phyloP scores from a whole-genome alignment of 495 filamentous ascomycete species.

The Hypoxylon trugodes region DNA sequence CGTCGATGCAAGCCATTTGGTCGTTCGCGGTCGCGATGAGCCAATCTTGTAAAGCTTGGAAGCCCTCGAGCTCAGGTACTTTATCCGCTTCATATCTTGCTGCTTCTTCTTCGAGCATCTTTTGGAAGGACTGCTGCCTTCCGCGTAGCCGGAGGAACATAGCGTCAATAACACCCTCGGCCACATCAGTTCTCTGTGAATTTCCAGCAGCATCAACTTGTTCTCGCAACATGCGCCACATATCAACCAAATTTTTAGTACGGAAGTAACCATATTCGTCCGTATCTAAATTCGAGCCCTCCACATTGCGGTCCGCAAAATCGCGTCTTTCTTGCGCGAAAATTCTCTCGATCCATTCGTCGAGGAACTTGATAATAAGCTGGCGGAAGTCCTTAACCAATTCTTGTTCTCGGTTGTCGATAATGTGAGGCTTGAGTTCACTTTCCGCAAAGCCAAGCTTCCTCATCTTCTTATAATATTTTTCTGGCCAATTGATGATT shows the following conservation, averaged over 20 bases:
- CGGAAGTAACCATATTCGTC: slow-evolving; percentile 88
- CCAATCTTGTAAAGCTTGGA: slow-evolving; percentile 88
- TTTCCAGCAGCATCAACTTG: slow-evolving; percentile 82
- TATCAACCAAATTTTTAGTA: slow-evolving; percentile 85
- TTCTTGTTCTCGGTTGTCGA: slow-evolving; percentile 87
- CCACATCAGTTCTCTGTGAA: slow-evolving; percentile 83
- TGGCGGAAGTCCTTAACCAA: slow-evolving; percentile 92
- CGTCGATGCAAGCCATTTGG: slow-evolving; percentile 97
- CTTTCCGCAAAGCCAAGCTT: slow-evolving; percentile 80
- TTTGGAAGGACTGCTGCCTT: slow-evolving; percentile 85
- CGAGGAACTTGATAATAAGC: slow-evolving; percentile 92
- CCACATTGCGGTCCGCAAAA: slow-evolving; percentile 77
- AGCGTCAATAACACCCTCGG: slow-evolving; percentile 91
- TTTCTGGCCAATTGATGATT: slow-evolving; percentile 93
- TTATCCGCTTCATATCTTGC: slow-evolving; percentile 69
- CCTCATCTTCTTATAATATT: slow-evolving; percentile 94
- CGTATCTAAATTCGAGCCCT: slow-evolving; percentile 76
- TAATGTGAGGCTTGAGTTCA: slow-evolving; percentile 79
- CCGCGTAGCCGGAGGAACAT: slow-evolving; percentile 86
- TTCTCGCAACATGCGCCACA: slow-evolving; percentile 98
- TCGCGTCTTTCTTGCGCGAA: slow-evolving; percentile 78
- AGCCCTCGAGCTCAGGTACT: slow-evolving; percentile 73
- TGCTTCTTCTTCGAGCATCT: slow-evolving; percentile 86
- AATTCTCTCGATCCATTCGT: slow-evolving; percentile 97
- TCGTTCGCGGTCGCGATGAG: slow-evolving; percentile 97